Conservation (phyloP, 345 rosid species). For the Pistacia integerrima region DNA sequence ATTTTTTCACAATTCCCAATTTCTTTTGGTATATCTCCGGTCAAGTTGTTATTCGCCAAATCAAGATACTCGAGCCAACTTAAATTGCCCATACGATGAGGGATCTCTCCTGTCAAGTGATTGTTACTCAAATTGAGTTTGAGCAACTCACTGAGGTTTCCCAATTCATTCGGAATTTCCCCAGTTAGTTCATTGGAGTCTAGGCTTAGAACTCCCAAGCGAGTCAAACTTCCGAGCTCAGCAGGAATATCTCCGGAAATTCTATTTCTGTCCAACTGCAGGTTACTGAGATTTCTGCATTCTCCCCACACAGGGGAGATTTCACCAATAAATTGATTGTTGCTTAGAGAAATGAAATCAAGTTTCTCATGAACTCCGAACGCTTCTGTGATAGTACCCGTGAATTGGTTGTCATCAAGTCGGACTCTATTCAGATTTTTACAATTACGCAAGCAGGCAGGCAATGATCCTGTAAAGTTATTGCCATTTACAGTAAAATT, state of each 20-base stretch:
- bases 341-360: constrained; percentile 38
- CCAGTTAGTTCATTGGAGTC: constrained; percentile 53
- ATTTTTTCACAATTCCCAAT: constrained; percentile 43
- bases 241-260: constrained; percentile 56
- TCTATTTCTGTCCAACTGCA: constrained; percentile 53
- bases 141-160: constrained; percentile 42
- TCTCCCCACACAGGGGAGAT: constrained; percentile 65
- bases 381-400: constrained; percentile 44
- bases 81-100: constrained; percentile 33
- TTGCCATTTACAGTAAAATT: no score
- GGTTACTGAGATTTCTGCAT: constrained; percentile 51
- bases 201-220: constrained; percentile 41
- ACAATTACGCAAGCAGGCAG: no score
- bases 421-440: constrained; percentile 33
- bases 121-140: constrained; percentile 55
- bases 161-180: constrained; percentile 47
- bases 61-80: constrained; percentile 22
- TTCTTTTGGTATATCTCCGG: constrained; percentile 30
- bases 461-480: no score
- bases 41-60: neutral
- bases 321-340: constrained; percentile 52
- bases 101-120: constrained; percentile 35
- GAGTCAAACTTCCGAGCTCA: constrained; percentile 50
- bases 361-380: constrained; percentile 55
- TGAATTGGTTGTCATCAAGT: constrained; percentile 23